Percentiles rank a stretch among this genome's conserved stretches.
Conservation (phyloP, 257 asterid genomes). For the Solanum verrucosum region DNA sequence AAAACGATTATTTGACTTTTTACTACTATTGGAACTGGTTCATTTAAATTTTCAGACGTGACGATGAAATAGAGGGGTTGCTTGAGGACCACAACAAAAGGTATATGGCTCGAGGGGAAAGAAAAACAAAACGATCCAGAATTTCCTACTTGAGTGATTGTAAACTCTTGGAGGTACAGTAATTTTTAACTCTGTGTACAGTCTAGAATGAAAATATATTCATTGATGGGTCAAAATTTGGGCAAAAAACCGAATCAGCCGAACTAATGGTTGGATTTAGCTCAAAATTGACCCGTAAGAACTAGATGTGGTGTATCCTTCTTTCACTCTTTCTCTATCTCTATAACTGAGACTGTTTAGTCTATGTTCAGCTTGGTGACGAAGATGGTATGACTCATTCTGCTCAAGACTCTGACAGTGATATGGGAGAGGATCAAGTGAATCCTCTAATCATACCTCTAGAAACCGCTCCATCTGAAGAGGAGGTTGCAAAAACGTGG, state of each 20-base stretch:
- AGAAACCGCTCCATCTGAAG: constrained; percentile 59
- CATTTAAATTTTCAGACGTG: constrained; percentile 37
- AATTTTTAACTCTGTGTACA: neutral
- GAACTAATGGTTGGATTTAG: neutral
- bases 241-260: neutral
- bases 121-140: constrained; percentile 63
- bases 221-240: neutral
- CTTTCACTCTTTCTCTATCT: neutral
- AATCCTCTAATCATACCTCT: constrained; percentile 80
- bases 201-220: neutral
- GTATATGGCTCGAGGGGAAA: constrained; percentile 49
- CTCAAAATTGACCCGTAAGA: too few species aligned
- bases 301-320: neutral
- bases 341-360: too few species aligned
- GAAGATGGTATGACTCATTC: constrained; percentile 30
- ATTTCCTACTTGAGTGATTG: constrained; percentile 36
- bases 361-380: constrained; percentile 21
- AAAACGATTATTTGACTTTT: neutral
- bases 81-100: constrained; percentile 71
- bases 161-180: neutral
- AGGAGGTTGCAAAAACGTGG: constrained; percentile 70
- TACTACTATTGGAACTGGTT: neutral
- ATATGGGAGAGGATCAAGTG: constrained; percentile 30
- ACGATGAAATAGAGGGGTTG: constrained; percentile 48
- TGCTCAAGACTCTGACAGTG: constrained; percentile 67